Conservation (phyloP, 805 yeast species). For the Candida ulmi region DNA sequence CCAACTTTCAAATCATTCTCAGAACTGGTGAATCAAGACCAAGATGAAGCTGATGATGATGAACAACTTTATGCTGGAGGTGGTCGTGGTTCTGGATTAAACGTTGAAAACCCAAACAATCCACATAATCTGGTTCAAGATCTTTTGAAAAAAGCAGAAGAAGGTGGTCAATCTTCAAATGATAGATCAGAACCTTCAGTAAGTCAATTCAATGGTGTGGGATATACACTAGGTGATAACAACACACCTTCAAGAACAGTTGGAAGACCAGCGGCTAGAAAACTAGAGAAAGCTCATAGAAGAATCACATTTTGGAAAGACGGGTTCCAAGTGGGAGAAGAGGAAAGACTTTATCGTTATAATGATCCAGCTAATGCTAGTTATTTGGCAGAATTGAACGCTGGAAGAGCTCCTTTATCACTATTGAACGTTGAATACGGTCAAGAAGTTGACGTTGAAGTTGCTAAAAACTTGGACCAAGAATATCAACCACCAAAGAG, state of each 20-base stretch:
- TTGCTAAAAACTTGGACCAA: conserved; percentile 76
- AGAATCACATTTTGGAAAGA: conserved; percentile 93
- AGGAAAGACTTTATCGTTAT: conserved; percentile 73
- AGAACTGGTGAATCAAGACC: conserved; percentile 32
- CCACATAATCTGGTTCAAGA: conserved; percentile 44
- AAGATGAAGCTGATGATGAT: conserved; percentile 45
- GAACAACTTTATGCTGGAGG: conserved; percentile 62
- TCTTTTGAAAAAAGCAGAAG: conserved; percentile 62
- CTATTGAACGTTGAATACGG: conserved; percentile 79
- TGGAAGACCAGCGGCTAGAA: conserved; percentile 27
- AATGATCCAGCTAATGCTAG: conserved; percentile 88
- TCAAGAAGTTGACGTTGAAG: conserved; percentile 89
- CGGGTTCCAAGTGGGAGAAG: conserved; percentile 94
- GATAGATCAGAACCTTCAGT: conserved; percentile 33
- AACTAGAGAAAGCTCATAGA: conserved; percentile 54
- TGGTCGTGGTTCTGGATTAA: conserved; percentile 70
- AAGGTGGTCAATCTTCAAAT: conserved; percentile 40
- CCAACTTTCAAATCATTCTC: conserved; percentile 31
- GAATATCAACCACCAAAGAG: conserved; percentile 68
- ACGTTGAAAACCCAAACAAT: conserved; percentile 64
- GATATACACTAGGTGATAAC: conserved; percentile 34
- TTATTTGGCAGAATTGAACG: conserved; percentile 72
- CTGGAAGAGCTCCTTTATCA: conserved; percentile 87
- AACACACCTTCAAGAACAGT: conserved; percentile 27
- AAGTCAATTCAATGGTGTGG: conserved; percentile 31